Base-by-base conservation (phyloP, 257 asterid genomes). In the Craterostigma plantagineum region DNA sequence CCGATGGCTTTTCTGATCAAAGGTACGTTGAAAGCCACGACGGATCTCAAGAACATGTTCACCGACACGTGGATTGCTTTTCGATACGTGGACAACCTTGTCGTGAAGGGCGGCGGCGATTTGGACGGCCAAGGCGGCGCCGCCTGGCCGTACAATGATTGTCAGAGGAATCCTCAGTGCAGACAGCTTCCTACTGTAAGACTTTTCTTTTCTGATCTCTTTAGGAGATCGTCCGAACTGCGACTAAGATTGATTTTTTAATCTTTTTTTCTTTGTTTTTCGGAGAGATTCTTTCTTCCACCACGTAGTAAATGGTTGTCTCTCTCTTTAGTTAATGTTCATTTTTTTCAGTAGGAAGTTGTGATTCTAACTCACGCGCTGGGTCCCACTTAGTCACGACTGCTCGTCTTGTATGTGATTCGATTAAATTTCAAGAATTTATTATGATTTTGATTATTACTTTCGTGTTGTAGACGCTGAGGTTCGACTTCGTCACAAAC, bases 141-240 rank as follows among this genome's bases (percentile, higher is more conserved):
- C 0, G 92, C 76, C 1, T 78, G 92, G 85, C 59, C 48, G 10
- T 66, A 61, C 13, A 74, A 74, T 9, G 76, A 78, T 65, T 74
- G 92, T 62, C 7, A 14, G 12, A 49, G 2, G 8, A 70, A 65
- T 43, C 11, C 43, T 9, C 18, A 59, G 0, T 75, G 85, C 71
- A 36, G 16, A 49, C 52, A 63, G 40, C 79, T 75, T 14, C 80
- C 80, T 3, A 56, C 38, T 7, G 82, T 73, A n/a, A 69, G 77
- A 10, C 0, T 34, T 7, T 42, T 23, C 30, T 6, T 23, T 23
- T 23, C 2, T 23, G 30, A 23, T 6, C 6, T n/a, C 30, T 23
- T 23, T 23, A 23, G 30, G 30, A 23, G n/a, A n/a, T n/a, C n/a
- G n/a, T n/a, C n/a, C n/a, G n/a, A n/a, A n/a, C n/a, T n/a, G n/a